Base-by-base conservation (phyloP, 2,329 filamentous ascomycete species). In the Trichophyton schoenleinii region DNA sequence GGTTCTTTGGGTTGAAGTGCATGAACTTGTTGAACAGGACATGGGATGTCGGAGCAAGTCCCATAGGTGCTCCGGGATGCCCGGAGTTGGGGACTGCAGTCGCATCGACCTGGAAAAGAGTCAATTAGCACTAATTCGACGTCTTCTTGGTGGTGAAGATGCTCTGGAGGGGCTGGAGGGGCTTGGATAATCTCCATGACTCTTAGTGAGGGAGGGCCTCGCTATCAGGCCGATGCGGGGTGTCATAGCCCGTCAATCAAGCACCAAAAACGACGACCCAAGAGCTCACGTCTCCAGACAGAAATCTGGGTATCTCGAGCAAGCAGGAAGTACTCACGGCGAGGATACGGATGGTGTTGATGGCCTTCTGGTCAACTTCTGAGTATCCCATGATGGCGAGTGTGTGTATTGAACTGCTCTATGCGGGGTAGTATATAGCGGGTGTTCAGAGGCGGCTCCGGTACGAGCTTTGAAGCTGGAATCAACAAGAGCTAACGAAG, bases 1-100 rank as follows among this genome's bases (percentile, higher is more conserved):
- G 89, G 85, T 96, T 96, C 87, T 96, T 95, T 72, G 94, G 94
- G 87, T 97, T 99, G 85, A 96, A 99, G 77, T 80, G 95, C 90
- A 99, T 90, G 83, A 96, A 95, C 79, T 94, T 95, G 85, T 96
- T 95, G 82, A 89, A 99, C 67, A 99, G 85, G 72, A 97, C 90
- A 83, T 97, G 94, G 77, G 94, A 87, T 73, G 91, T 86, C 65
- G 94, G 92, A 73, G 94, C 94, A 89, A 97, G 83, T 74, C 84
- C 86, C 94, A 99, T 99, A 72, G 94, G 94, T 77, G 94, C 94
- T 83, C 94, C 94, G 72, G 94, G 94, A 81, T 99, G 94, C 75
- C 94, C 94, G 67, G 92, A 96, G 85, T 97, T 97, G 76, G 92
- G 90, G 77, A 88, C 83, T 78, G 87, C 86, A 73, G 91, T 96